These are phyloP conservation scores for Pseudonectria foliicola DNA, from an alignment of 2,329 filamentous ascomycete genomes.

Conservation along the genomic window DNA sequence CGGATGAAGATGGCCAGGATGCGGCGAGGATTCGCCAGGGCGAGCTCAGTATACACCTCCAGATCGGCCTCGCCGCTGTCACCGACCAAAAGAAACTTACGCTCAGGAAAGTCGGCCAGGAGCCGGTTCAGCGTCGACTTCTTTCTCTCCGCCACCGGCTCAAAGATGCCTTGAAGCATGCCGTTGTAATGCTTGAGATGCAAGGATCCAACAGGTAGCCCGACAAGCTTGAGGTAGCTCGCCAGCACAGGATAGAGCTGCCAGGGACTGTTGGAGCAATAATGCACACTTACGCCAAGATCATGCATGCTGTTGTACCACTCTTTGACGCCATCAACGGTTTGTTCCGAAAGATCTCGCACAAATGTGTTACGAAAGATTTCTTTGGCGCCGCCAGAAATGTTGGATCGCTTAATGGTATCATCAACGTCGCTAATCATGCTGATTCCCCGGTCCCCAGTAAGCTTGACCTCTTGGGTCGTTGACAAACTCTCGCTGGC, in stretches of 20 bases:
- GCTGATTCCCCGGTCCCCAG: constrained; percentile 73
- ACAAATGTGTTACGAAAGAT: constrained; percentile 97
- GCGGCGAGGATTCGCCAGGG: constrained; percentile 71
- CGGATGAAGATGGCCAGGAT: constrained; percentile 88
- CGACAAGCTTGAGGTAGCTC: constrained; percentile 73
- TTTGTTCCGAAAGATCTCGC: constrained; percentile 72
- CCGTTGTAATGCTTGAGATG: constrained; percentile 95
- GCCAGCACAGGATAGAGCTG: constrained; percentile 88
- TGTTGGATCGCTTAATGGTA: constrained; percentile 93
- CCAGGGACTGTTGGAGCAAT: constrained; percentile 99
- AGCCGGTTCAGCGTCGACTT: constrained; percentile 81
- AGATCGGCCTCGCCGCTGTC: constrained; percentile 96
- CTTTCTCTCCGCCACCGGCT: constrained; percentile 92
- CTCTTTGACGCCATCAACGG: constrained; percentile 77
- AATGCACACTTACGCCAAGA: constrained; percentile 84
- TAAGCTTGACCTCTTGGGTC: constrained; percentile 70
- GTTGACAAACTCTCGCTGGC: constrained; percentile 80
- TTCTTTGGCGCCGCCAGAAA: constrained; percentile 77
- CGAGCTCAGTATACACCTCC: constrained; percentile 95
- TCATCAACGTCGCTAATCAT: constrained; percentile 97
- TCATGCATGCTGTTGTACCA: constrained; percentile 78
- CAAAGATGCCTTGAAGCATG: constrained; percentile 96
- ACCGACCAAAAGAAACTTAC: constrained; percentile 85
- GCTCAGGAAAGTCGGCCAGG: constrained; percentile 78
- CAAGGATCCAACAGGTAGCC: constrained; percentile 79